Conservation (phyloP, 2,329 filamentous ascomycete genomes). For the Cytospora leucostoma region DNA sequence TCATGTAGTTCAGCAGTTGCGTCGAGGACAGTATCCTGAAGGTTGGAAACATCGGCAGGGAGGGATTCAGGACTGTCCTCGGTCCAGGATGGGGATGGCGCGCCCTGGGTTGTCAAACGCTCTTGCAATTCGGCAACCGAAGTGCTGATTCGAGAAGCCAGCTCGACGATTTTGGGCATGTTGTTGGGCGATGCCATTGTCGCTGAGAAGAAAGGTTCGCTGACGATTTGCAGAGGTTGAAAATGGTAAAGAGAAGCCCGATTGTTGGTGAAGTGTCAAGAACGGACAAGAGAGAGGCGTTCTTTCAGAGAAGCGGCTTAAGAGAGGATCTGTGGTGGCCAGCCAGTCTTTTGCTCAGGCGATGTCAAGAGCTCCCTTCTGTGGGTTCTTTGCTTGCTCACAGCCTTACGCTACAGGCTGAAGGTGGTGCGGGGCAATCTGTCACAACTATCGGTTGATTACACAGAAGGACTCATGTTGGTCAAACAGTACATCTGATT, state of each 20-base stretch:
- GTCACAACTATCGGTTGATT: background rate
- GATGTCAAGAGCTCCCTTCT: background rate
- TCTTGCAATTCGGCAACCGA: slow-evolving; percentile 1
- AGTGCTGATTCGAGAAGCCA: slow-evolving; percentile 5
- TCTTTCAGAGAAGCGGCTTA: background rate
- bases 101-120: background rate
- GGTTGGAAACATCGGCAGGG: background rate
- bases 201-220: background rate
- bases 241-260: no score
- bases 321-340: no score
- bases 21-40: slow-evolving; percentile 8
- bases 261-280: background rate
- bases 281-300: background rate
- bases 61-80: background rate
- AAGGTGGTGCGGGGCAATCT: background rate
- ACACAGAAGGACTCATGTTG: no score
- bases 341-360: background rate
- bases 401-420: no score
- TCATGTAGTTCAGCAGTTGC: slow-evolving; percentile 7
- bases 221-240: no score
- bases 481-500: no score
- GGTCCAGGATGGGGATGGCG: background rate
- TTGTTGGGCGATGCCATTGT: background rate
- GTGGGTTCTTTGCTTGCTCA: background rate
- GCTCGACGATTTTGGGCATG: slow-evolving; percentile 2